Percentiles rank a stretch among this genome's conserved stretches.
Evolutionary conservation across 2,329 filamentous ascomycete species (phyloP).

Genomic region (Ascochyta fabae): DNA sequence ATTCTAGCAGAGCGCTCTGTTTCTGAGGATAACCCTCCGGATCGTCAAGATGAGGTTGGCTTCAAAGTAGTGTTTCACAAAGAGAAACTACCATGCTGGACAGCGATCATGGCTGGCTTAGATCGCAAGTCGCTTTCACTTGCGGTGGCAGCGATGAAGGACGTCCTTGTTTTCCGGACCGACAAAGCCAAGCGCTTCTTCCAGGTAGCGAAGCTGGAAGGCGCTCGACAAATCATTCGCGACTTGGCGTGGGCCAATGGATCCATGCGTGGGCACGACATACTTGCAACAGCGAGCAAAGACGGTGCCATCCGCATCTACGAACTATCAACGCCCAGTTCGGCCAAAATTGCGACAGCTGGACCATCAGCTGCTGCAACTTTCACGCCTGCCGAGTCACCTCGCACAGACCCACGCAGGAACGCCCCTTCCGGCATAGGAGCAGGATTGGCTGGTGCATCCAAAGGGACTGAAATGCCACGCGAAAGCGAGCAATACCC

Average conservation of each 20-base stretch:
- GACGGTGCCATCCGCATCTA: conserved; percentile 92
- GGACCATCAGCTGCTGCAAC: conserved; percentile 33
- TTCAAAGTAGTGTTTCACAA: conserved; percentile 90
- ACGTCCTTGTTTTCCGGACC: conserved; percentile 83
- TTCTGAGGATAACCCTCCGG: conserved; percentile 65
- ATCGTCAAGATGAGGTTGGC: conserved; percentile 81
- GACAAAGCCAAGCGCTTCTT: conserved; percentile 80
- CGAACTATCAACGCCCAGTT: conserved; percentile 68
- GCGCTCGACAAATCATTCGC: conserved; percentile 78
- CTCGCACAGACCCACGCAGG: conserved; percentile 34
- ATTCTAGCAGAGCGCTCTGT: conserved; percentile 78
- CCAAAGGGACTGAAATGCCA: conserved; percentile 54
- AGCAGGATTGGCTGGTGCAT: conserved; percentile 57
- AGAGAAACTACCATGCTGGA: conserved; percentile 80
- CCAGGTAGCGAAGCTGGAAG: conserved; percentile 75
- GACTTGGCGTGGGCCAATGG: conserved; percentile 94
- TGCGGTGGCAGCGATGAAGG: conserved; percentile 84
- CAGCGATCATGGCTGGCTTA: conserved; percentile 79
- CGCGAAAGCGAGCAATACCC: conserved; percentile 64
- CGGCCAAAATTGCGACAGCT: conserved; percentile 49
- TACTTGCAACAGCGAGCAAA: conserved; percentile 89
- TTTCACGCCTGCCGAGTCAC: conserved; percentile 26
- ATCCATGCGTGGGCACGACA: conserved; percentile 86
- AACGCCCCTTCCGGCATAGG: conserved; percentile 60
- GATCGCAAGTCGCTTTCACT: conserved; percentile 79